Base-by-base conservation (phyloP, 2,329 filamentous ascomycete species). In the Penicillium sp. region DNA sequence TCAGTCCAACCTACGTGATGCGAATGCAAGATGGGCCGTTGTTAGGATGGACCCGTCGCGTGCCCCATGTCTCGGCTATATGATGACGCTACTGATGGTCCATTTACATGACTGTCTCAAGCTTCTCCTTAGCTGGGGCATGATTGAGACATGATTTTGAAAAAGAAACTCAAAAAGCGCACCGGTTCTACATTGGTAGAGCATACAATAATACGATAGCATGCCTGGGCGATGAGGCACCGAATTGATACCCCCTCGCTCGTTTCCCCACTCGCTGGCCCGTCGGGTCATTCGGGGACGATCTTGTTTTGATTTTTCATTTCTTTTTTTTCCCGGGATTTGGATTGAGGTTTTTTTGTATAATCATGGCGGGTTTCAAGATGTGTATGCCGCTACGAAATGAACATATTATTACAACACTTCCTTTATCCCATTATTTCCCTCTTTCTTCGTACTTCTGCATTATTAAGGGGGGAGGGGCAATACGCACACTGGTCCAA, bases 41-140 rank as follows among this genome's bases (percentile, higher is more conserved):
- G 37, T 65, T 64, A 5, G 59, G 64, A 41, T 73, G 68, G 70
- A 60, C 65, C 10, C 58, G 63, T 45, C 59, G 68, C 16, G 56
- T 69, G 52, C 63, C 59, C n/a, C 31, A 55, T 44, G 33, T 50
- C 21, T 41, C 48, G 31, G 31, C 47, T 37, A 29, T 16, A 21
- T 41, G 39, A 41, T n/a, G n/a, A 10, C 39, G 19, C 19, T 19
- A 41, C n/a, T 21, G 19, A 37, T 37, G 37, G 39, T 7, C 39
- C 39, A 13, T 41, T 41, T 21, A 9, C 11, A 14, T 11, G n/a
- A 9, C 35, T 19, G 35, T 39, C n/a, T 39, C n/a, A 11, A 19
- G n/a, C n/a, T 39, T 6, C 33, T 9, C 16, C 35, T 16, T 33
- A 33, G 5, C 6, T 33, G 14, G 31, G 16, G 31, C 8, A n/a